Conservation (phyloP, 768 basidiomycete genomes). For the Kwoniella newhampshirensis region DNA sequence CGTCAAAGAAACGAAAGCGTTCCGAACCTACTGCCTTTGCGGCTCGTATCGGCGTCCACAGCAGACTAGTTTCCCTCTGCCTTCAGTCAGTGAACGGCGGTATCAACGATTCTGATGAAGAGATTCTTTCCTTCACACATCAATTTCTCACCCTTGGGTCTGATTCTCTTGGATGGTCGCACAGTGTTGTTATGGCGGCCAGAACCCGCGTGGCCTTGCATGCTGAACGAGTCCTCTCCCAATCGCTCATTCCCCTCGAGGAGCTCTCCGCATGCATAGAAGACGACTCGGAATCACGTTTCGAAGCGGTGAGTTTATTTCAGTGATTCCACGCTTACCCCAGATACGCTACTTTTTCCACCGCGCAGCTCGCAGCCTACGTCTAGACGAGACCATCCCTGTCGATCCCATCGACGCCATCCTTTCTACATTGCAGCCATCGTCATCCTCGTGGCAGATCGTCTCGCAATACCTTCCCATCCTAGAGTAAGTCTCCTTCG, state of each 20-base stretch:
- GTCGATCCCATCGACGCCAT: neutral
- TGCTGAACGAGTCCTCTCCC: too few relatives aligned
- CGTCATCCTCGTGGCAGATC: slow-evolving; percentile 7
- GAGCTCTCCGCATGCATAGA: too few relatives aligned
- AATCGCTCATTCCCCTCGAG: too few relatives aligned
- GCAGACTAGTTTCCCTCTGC: slow-evolving; percentile 4
- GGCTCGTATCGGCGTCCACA: slow-evolving; percentile 5
- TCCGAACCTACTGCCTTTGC: neutral
- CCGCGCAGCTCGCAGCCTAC: slow-evolving; percentile 1
- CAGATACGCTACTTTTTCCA: slow-evolving; percentile 12
- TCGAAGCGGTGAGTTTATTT: slow-evolving; percentile 5
- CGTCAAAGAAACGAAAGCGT: slow-evolving; percentile 16
- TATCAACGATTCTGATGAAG: neutral
- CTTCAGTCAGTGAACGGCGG: neutral
- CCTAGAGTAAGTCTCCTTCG: slow-evolving; percentile 22
- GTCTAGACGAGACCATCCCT: neutral
- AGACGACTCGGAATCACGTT: neutral
- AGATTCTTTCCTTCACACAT: too few relatives aligned
- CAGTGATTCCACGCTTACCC: neutral
- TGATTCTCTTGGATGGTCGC: too few relatives aligned
- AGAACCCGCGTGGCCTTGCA: too few relatives aligned
- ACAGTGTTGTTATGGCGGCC: too few relatives aligned
- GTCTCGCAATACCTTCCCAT: slow-evolving; percentile 6
- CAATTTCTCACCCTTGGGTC: too few relatives aligned
- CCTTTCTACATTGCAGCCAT: neutral